Evolutionary conservation across 2,329 filamentous ascomycete species (phyloP).

Genomic region (Drechslerella stenobrocha): DNA sequence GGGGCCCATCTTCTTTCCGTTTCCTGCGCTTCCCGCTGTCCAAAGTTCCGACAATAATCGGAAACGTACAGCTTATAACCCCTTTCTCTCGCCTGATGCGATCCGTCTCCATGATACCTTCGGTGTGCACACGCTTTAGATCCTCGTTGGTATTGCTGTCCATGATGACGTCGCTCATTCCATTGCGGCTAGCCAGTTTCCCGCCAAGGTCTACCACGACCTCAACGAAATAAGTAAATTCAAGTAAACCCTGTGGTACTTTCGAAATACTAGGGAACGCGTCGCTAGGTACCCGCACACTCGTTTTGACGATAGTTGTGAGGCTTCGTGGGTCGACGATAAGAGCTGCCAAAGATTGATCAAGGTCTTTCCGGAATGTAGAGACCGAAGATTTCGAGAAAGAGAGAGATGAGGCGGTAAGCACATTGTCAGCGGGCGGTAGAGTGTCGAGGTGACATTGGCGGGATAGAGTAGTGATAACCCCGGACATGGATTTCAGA

Average conservation of each 20-base stretch:
- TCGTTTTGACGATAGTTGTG: constrained; percentile 76
- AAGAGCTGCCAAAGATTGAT: constrained; percentile 83
- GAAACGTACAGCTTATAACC: constrained; percentile 83
- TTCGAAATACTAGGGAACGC: constrained; percentile 87
- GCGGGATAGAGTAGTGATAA: constrained; percentile 89
- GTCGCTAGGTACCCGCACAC: constrained; percentile 83
- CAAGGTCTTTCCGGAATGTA: constrained; percentile 92
- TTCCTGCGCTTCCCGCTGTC: constrained; percentile 68
- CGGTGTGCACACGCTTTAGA: constrained; percentile 57
- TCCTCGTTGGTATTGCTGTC: constrained; percentile 49
- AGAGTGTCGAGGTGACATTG: constrained; percentile 85
- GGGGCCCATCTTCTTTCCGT: constrained; percentile 55
- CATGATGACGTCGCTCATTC: constrained; percentile 49
- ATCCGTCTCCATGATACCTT: constrained; percentile 80
- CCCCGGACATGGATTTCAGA: constrained; percentile 86
- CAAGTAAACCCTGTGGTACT: constrained; percentile 90
- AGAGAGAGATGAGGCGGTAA: constrained; percentile 72
- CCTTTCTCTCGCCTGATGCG: constrained; percentile 84
- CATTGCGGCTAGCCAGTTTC: constrained; percentile 62
- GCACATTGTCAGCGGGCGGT: constrained; percentile 63
- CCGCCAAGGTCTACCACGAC: constrained; percentile 90
- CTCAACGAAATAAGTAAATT: constrained; percentile 91
- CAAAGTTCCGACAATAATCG: constrained; percentile 81
- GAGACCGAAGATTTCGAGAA: constrained; percentile 78
- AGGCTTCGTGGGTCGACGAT: constrained; percentile 82